phyloP scores from a whole-genome alignment of 1,139 yeast genomes.

The Chernovozyma aurita region DNA sequence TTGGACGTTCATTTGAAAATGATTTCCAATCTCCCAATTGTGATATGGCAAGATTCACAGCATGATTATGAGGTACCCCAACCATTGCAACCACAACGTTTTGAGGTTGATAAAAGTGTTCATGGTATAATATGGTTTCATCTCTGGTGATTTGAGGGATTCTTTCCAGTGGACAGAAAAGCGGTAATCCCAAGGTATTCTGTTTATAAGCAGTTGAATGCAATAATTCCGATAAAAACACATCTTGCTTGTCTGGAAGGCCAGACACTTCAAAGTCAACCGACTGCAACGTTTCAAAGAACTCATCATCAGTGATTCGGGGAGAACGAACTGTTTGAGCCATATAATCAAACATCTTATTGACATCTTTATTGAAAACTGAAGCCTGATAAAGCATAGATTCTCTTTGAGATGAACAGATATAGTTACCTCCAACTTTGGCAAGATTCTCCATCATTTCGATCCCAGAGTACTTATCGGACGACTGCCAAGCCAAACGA shows the following conservation, averaged over 20 bases:
- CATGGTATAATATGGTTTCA: constrained; percentile 59
- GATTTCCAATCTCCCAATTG: constrained; percentile 62
- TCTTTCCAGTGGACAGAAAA: constrained; percentile 73
- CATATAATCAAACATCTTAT: constrained; percentile 70
- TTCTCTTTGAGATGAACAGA: constrained; percentile 91
- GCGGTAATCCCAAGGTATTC: constrained; percentile 80
- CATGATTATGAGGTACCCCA: constrained; percentile 72
- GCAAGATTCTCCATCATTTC: constrained; percentile 77
- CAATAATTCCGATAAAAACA: constrained; percentile 79
- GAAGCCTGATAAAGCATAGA: constrained; percentile 91
- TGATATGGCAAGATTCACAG: constrained; percentile 58
- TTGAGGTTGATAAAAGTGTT: constrained; percentile 71
- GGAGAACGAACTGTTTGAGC: constrained; percentile 82
- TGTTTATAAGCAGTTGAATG: constrained; percentile 75
- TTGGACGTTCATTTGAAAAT: constrained; percentile 24
- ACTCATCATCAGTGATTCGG: constrained; percentile 59
- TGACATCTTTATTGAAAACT: constrained; percentile 85
- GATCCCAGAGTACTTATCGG: constrained; percentile 54
- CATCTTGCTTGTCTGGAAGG: constrained; percentile 79
- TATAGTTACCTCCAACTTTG: constrained; percentile 86
- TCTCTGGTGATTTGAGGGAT: constrained; percentile 51
- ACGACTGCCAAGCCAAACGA: constrained; percentile 82
- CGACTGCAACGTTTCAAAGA: constrained; percentile 67
- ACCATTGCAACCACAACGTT: constrained; percentile 83
- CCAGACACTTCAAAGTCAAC: constrained; percentile 82